Base-by-base conservation (phyloP, 2,329 filamentous ascomycete species). In the Clonostachys byssicola region DNA sequence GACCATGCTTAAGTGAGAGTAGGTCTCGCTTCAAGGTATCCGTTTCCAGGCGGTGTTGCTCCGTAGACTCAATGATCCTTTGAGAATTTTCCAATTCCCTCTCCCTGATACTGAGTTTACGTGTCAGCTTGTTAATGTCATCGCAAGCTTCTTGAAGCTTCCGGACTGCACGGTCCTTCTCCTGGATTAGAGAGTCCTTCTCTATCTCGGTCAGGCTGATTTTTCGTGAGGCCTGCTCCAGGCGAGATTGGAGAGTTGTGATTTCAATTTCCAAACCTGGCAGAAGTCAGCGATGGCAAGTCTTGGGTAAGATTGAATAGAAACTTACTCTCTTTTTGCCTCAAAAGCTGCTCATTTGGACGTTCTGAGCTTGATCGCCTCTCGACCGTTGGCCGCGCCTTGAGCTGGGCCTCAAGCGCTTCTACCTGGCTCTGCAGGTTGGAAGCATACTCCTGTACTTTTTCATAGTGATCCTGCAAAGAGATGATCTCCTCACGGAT, bases 141-240 rank as follows among this genome's bases (percentile, higher is more conserved):
- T 76, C 72, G 39, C 79, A 83, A 5, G 82, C 82, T 44, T 81
- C 73, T 30, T 79, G 78, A 6, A 85, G 71, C 55, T 85, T 83
- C 45, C 74, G 75, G 43, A 86, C 71, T 36, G 85, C 77, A 42
- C 81, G 80, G 54, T 88, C 84, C 33, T 83, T 77, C 62, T 89
- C 86, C 33, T 78, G 73, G 4, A 74, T 73, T 40, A 87, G 65
- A 5, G 81, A 77, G 51, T 85, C 79, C 49, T 78, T 82, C 51
- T 83, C 77, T 45, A 83, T 81, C 44, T 86, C 81, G 35, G 77
- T 73, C n/a, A 81, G 72, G 50, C 76, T 80, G 20, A 79, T 69
- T 57, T 85, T 85, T 41, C 78, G 78, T 47, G 83, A 81, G 36
- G 79, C 74, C 52, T 83, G 75, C 49, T 86, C 81, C 2, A 88